Conservation (phyloP, 2,329 filamentous ascomycete species). For the Rutstroemia sp. region DNA sequence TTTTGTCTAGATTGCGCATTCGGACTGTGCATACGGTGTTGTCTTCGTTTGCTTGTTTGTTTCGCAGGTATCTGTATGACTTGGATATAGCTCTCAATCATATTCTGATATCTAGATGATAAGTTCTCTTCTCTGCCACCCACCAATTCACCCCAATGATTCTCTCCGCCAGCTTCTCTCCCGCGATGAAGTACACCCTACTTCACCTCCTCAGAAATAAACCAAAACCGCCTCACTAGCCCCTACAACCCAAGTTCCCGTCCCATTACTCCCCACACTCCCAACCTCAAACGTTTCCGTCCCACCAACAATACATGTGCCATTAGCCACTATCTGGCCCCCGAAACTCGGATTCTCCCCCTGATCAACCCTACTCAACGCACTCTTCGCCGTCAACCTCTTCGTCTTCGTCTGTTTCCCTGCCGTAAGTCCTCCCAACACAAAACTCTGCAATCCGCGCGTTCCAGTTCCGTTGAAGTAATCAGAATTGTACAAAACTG, state of each 20-base stretch:
- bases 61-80: too few relatives aligned
- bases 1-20: too few relatives aligned
- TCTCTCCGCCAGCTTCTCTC: not conserved
- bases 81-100: too few relatives aligned
- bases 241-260: conserved; percentile 34
- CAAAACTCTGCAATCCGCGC: conserved; percentile 18
- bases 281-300: conserved; percentile 33
- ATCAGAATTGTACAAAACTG: conserved; percentile 24
- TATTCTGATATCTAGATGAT: too few relatives aligned
- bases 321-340: conserved; percentile 39
- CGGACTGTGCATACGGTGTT: too few relatives aligned
- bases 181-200: not conserved
- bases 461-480: conserved; percentile 20
- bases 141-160: not conserved
- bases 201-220: conserved; percentile 29
- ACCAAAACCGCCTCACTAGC: conserved; percentile 43
- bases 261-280: conserved; percentile 29
- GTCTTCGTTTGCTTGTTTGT: too few relatives aligned
- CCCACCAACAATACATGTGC: conserved; percentile 37
- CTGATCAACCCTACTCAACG: conserved; percentile 37
- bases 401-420: conserved; percentile 15
- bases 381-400: conserved; percentile 34
- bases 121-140: too few relatives aligned
- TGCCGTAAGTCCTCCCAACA: conserved; percentile 14
- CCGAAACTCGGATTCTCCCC: conserved; percentile 37